These are phyloP conservation scores for Talaromyces adpressus DNA, from an alignment of 495 filamentous ascomycete genomes.

Conservation along the genomic window DNA sequence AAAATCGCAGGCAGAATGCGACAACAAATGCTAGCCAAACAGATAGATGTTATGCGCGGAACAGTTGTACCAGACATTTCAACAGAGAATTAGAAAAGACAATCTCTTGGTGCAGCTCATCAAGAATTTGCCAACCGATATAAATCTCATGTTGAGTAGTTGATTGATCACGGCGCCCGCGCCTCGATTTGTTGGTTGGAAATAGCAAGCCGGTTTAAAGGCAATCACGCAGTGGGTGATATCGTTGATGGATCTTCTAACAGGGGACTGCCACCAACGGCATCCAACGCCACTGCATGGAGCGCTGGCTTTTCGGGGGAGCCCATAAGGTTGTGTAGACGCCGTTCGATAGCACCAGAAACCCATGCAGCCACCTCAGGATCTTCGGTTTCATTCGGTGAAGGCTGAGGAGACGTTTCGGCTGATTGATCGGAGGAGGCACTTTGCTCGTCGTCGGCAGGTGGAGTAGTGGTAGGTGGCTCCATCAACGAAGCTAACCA, in stretches of 20 bases:
- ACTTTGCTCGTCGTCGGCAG: slow-evolving; percentile 47
- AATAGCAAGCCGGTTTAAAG: neutral
- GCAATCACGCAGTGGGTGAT: neutral
- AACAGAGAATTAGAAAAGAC: neutral
- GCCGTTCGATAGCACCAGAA: slow-evolving; percentile 56
- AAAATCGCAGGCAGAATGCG: neutral
- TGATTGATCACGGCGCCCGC: neutral
- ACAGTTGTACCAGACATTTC: neutral
- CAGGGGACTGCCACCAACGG: slow-evolving; percentile 35
- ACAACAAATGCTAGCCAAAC: neutral
- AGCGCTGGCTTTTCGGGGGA: slow-evolving; percentile 59
- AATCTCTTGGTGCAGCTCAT: neutral
- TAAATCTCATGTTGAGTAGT: neutral
- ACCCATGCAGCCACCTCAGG: slow-evolving; percentile 84
- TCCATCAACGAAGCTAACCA: slow-evolving; percentile 79
- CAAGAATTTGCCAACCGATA: neutral
- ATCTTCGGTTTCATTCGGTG: slow-evolving; percentile 50
- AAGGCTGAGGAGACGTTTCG: slow-evolving; percentile 31
- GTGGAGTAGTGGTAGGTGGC: slow-evolving; percentile 74
- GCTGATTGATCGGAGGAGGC: slow-evolving; percentile 24
- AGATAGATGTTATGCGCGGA: neutral
- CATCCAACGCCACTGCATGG: slow-evolving; percentile 69
- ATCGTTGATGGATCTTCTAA: slow-evolving; percentile 19
- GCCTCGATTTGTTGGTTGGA: neutral
- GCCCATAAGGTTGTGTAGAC: slow-evolving; percentile 42